These are phyloP conservation scores for Linnemannia exigua DNA, from an alignment of 192 early-diverging fungal genomes.

Conservation along the genomic window DNA sequence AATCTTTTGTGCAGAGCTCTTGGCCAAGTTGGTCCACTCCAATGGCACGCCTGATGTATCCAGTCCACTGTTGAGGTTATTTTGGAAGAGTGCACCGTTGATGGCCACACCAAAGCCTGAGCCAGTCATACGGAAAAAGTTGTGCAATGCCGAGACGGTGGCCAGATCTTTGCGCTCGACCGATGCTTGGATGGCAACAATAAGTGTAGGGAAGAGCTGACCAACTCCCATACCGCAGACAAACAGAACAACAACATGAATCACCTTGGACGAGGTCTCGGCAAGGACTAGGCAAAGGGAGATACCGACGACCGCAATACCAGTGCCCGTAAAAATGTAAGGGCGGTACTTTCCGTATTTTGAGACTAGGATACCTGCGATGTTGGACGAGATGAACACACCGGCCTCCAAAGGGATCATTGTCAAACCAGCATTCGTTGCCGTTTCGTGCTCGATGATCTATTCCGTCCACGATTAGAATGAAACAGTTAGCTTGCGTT, in stretches of 20 bases:
- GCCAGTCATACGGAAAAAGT: slow-evolving; percentile 64
- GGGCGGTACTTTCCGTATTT: slow-evolving; percentile 74
- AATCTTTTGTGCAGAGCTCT: slow-evolving; percentile 37
- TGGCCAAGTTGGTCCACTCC: slow-evolving; percentile 25
- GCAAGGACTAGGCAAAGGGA: slow-evolving; percentile 77
- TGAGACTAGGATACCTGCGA: slow-evolving; percentile 74
- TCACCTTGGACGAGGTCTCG: slow-evolving; percentile 53
- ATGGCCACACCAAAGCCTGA: slow-evolving; percentile 72
- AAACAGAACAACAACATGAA: slow-evolving; percentile 71
- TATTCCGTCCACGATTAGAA: slow-evolving; percentile 55
- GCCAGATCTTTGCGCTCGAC: slow-evolving; percentile 50
- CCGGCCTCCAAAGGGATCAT: slow-evolving; percentile 80
- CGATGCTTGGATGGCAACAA: slow-evolving; percentile 51
- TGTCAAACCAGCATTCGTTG: slow-evolving; percentile 81
- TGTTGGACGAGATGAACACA: slow-evolving; percentile 75
- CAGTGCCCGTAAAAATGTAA: slow-evolving; percentile 71
- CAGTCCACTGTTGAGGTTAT: slow-evolving; percentile 19
- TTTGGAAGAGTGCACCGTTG: slow-evolving; percentile 71
- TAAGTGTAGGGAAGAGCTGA: slow-evolving; percentile 40
- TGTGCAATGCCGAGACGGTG: slow-evolving; percentile 54
- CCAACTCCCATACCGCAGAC: slow-evolving; percentile 79
- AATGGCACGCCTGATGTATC: slow-evolving; percentile 8
- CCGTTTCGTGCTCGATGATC: slow-evolving; percentile 74
- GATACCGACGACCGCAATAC: slow-evolving; percentile 71
- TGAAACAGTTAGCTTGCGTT: slow-evolving; percentile 59